Percentiles rank a stretch among this genome's conserved stretches.
Evolutionary conservation across 495 filamentous ascomycete species (phyloP).

Genomic region (Hyaloscypha bicolor): DNA sequence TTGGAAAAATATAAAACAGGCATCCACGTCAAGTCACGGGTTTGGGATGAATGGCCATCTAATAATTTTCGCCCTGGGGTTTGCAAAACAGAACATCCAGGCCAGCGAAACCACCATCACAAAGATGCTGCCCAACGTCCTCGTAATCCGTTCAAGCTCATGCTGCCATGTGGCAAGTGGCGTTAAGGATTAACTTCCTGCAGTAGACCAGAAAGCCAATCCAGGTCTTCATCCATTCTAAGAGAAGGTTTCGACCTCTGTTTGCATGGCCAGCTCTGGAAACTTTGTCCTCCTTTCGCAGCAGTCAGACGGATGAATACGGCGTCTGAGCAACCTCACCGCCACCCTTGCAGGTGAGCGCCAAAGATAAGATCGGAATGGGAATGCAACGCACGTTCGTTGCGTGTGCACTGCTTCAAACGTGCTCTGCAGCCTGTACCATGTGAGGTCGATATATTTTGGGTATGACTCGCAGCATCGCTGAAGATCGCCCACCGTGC

Average conservation of each 20-base stretch:
- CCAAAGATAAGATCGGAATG: slow-evolving; percentile 12
- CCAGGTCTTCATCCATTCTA: not conserved
- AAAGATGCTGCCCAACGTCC: not conserved
- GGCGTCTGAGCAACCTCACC: too few species aligned
- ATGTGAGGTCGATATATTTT: not conserved
- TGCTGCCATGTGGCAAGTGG: slow-evolving; percentile 1
- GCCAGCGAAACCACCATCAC: slow-evolving; percentile 2
- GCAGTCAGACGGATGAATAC: too few species aligned
- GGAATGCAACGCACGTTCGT: slow-evolving; percentile 1
- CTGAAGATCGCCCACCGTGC: not conserved
- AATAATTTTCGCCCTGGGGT: not conserved
- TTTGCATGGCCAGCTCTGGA: not conserved
- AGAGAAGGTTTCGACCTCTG: not conserved
- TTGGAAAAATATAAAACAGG: too few species aligned
- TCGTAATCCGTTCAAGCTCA: not conserved
- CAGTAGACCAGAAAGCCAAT: not conserved
- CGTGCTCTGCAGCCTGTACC: not conserved
- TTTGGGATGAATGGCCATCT: not conserved
- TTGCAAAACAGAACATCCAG: not conserved
- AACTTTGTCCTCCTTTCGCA: too few species aligned
- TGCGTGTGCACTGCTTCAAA: not conserved
- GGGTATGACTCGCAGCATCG: not conserved
- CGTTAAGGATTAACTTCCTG: not conserved
- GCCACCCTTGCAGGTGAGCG: too few species aligned
- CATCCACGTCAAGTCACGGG: not conserved